Conservation (phyloP, 768 basidiomycete genomes). For the Lactifluus volemus region DNA sequence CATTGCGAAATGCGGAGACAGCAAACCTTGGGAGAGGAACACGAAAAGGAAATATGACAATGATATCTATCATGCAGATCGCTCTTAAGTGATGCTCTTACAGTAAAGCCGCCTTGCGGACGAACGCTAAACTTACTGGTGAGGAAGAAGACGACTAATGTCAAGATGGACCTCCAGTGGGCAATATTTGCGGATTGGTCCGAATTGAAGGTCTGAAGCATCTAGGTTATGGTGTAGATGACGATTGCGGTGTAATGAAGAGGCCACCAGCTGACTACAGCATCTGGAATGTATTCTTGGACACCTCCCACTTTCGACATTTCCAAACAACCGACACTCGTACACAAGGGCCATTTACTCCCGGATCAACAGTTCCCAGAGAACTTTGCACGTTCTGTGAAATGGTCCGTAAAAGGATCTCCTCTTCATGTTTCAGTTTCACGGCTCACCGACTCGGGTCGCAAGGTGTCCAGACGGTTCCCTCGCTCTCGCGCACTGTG, state of each 20-base stretch:
- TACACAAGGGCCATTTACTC: background rate
- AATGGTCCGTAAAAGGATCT: constrained; percentile 11
- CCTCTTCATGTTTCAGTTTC: background rate
- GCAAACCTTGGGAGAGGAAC: constrained; percentile 9
- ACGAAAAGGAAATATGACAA: constrained; percentile 19
- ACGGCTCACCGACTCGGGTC: background rate
- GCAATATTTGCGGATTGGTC: background rate
- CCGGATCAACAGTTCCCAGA: constrained; percentile 6
- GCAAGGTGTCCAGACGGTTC: constrained; percentile 74
- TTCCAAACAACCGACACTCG: constrained; percentile 7
- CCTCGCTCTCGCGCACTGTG: constrained; percentile 55
- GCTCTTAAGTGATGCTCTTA: background rate
- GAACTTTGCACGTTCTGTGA: constrained; percentile 20
- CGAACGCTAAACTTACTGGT: background rate
- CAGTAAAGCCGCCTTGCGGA: background rate
- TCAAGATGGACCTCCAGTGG: constrained; percentile 11
- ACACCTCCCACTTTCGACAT: constrained; percentile 12
- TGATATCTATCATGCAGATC: constrained; percentile 9
- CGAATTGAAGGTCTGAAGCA: background rate
- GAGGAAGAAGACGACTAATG: constrained; percentile 10
- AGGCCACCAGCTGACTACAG: too few relatives aligned
- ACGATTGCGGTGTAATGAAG: background rate
- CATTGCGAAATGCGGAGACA: background rate
- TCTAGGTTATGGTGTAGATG: background rate
- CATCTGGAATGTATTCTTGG: constrained; percentile 2